Evolutionary conservation across 768 basidiomycete species (phyloP).

Genomic region (Gloeopeniophorella convolvens): DNA sequence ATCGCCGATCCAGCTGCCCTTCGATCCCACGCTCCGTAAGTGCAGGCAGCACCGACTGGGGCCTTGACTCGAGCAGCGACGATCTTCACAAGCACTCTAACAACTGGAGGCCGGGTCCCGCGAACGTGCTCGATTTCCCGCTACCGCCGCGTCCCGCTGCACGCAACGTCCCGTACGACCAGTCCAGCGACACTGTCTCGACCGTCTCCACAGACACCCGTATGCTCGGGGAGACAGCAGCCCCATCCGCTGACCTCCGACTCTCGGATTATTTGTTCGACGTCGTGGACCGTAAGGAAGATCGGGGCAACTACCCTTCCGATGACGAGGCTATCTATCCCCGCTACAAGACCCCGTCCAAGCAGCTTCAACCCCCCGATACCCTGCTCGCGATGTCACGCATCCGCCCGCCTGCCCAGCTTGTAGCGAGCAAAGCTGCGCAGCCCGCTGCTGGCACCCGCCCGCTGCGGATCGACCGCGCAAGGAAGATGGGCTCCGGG

Average conservation of each 20-base stretch:
- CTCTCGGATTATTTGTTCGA: conserved; percentile 13
- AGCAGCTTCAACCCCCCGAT: neutral
- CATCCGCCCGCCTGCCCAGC: neutral
- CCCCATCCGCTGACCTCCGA: conserved; percentile 4
- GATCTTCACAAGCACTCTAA: neutral
- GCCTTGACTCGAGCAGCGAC: neutral
- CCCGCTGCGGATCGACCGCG: conserved; percentile 8
- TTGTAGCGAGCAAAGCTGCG: neutral
- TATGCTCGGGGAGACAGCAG: neutral
- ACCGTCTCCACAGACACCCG: neutral
- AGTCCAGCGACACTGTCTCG: neutral
- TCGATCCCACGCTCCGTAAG: conserved; percentile 15
- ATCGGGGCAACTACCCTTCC: neutral
- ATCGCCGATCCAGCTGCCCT: conserved; percentile 14
- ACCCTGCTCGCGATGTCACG: no score
- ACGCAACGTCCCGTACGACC: neutral
- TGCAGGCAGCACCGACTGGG: neutral
- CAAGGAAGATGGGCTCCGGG: neutral
- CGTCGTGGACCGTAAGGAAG: neutral
- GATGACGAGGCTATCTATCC: neutral
- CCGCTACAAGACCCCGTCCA: neutral
- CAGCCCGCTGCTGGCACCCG: neutral
- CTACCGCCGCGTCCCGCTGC: conserved; percentile 1
- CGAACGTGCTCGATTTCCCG: conserved; percentile 3
- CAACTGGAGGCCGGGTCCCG: neutral